Evolutionary conservation across 768 basidiomycete genomes (phyloP), one percentile per base, ranked within the genome.

Genomic region (Lentinula detonsa): DNA sequence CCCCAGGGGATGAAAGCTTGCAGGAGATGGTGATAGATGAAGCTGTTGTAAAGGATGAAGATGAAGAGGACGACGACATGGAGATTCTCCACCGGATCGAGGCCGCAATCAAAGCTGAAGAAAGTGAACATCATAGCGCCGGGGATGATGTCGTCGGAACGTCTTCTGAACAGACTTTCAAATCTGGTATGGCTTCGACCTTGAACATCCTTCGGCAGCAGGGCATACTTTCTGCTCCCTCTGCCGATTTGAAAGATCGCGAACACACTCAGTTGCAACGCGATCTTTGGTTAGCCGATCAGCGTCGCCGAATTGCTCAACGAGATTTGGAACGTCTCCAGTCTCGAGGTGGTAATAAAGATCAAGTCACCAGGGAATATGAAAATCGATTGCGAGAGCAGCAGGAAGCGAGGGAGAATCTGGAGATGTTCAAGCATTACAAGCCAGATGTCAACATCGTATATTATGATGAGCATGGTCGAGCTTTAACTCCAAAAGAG

Each of bases 361-460:
- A 97, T 70, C 96, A 98, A 73, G 88, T 92, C 18, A 89, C 90
- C 64, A 83, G 96, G 57, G 97, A 98, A 73, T 94, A 93, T 70
- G 94, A 98, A 75, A 98, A 98, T 69, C 84, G 93, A 60, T 72
- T 88, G 62, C 85, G 96, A 23, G 96, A 98, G 68, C 91, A 95
- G 71, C 88, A 93, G 65, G 95, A 98, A 65, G 88, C 93, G 5
- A 82, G 91, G 45, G 84, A 91, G 18, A 82, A 83, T 56, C 74
- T 93, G 61, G 92, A 96, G 37, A 72, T 85, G 54, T 99, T 90
- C 83, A 93, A 89, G 75, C 83, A 87, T 70, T 99, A 99, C 79
- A 98, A 96, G 74, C 97, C 97, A 5, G 95, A 96, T 74, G 81
- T 99, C 67, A 93, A 96, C 65, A 92, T 98, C 68, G 90, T 91